A percentile compares a stretch with the other conserved stretches of the same genome.
These are phyloP conservation scores for Mucuna pruriens DNA, from an alignment of 306 rosid genomes.

Conservation along the genomic window DNA sequence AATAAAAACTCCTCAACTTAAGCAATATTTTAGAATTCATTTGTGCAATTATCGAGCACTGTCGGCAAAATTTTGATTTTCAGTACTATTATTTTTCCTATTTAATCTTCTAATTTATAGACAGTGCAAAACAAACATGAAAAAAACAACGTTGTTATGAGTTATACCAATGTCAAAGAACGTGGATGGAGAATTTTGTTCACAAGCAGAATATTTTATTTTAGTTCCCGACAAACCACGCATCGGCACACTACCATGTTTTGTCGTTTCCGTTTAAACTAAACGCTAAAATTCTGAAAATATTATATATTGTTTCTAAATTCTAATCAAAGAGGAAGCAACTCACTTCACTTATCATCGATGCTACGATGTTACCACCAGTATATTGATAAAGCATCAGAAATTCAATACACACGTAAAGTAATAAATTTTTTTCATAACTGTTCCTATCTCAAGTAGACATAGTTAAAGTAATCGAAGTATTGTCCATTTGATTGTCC, in stretches of 20 bases:
- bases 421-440: too few relatives aligned
- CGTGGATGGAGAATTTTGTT: slow-evolving; percentile 8
- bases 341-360: neutral
- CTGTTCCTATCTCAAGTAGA: too few relatives aligned
- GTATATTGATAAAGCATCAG: too few relatives aligned
- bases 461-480: too few relatives aligned
- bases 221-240: neutral
- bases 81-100: neutral
- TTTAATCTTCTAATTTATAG: neutral
- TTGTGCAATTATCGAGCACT: neutral
- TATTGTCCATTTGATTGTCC: too few relatives aligned
- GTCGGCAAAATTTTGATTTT: neutral
- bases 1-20: neutral
- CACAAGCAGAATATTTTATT: neutral
- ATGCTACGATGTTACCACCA: neutral
- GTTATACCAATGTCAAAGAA: neutral
- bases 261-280: neutral
- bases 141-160: neutral
- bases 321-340: neutral
- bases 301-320: neutral
- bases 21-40: neutral
- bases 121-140: neutral
- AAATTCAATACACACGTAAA: too few relatives aligned
- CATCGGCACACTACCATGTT: slow-evolving; percentile 4
- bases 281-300: neutral